These are phyloP conservation scores for Neurospora terricola DNA, from an alignment of 495 filamentous ascomycete species.

Conservation along the genomic window DNA sequence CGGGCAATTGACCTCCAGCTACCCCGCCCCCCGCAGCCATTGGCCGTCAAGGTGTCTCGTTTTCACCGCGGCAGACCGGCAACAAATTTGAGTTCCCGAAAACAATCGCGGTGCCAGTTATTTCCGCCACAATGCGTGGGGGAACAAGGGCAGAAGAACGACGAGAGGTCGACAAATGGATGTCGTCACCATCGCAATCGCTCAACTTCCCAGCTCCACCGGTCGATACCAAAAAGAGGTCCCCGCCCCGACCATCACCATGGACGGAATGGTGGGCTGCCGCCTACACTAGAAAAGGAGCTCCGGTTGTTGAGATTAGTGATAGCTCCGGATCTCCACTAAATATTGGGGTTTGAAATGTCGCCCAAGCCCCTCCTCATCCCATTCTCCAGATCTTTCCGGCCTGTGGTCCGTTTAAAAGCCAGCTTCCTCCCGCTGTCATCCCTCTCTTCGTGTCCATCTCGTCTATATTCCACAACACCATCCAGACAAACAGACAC, in stretches of 20 bases:
- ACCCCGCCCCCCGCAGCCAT: background rate
- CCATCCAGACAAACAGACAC: conserved; percentile 12
- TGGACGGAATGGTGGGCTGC: background rate
- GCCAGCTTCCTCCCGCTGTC: background rate
- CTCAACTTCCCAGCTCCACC: conserved; percentile 4
- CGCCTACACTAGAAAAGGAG: background rate
- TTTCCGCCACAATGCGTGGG: background rate
- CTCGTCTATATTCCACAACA: background rate
- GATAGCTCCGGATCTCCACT: background rate
- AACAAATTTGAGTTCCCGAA: background rate
- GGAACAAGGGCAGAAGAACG: background rate
- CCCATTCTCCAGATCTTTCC: background rate
- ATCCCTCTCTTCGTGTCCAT: background rate
- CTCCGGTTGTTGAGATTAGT: background rate
- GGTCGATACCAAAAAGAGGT: conserved; percentile 7
- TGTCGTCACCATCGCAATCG: conserved; percentile 17
- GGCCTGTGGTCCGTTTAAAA: background rate
- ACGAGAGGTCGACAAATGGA: background rate
- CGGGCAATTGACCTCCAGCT: background rate
- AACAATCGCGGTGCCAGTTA: conserved; percentile 1
- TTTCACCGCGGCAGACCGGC: conserved; percentile 1
- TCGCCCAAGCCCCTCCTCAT: background rate
- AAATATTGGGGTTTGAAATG: background rate
- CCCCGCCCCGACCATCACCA: background rate
- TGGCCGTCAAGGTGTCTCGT: background rate